These are phyloP conservation scores for Chaetomiaceae sp. DNA, from an alignment of 2,329 filamentous ascomycete species.

Conservation along the genomic window DNA sequence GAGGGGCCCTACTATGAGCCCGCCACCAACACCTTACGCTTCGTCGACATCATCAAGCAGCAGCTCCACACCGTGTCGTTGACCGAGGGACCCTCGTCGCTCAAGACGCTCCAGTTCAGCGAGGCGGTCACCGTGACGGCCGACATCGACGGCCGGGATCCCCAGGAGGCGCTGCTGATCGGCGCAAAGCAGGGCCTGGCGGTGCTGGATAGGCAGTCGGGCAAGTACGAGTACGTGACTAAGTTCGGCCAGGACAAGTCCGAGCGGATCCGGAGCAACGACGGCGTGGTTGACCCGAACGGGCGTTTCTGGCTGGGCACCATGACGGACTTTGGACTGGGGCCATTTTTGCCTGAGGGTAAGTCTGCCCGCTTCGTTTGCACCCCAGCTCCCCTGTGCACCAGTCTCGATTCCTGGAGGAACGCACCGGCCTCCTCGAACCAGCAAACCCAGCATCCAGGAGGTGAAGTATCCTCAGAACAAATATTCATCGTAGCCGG, in stretches of 20 bases:
- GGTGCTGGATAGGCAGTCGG: slow-evolving; percentile 60
- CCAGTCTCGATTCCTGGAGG: no score
- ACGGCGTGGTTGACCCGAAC: slow-evolving; percentile 72
- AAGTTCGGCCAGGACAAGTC: slow-evolving; percentile 40
- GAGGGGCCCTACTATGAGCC: slow-evolving; percentile 72
- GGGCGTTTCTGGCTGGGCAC: slow-evolving; percentile 80
- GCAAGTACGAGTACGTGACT: slow-evolving; percentile 47
- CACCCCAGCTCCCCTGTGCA: background rate
- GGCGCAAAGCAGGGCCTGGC: slow-evolving; percentile 78
- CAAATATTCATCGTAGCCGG: no score
- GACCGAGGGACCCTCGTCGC: slow-evolving; percentile 52
- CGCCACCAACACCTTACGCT: slow-evolving; percentile 59
- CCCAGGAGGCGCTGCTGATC: slow-evolving; percentile 61
- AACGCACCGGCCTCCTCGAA: no score
- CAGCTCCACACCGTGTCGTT: slow-evolving; percentile 68
- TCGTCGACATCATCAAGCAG: slow-evolving; percentile 76
- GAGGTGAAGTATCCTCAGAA: no score
- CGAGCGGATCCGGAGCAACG: slow-evolving; percentile 63
- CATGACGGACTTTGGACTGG: slow-evolving; percentile 68
- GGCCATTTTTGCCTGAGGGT: slow-evolving; percentile 56
- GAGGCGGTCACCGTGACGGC: slow-evolving; percentile 61
- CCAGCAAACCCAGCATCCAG: no score
- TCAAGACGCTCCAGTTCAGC: slow-evolving; percentile 55
- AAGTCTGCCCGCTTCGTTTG: slow-evolving; percentile 18
- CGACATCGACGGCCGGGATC: slow-evolving; percentile 64